These are phyloP conservation scores for Trichoderma atrobrunneum DNA, from an alignment of 2,329 filamentous ascomycete species.

Conservation along the genomic window DNA sequence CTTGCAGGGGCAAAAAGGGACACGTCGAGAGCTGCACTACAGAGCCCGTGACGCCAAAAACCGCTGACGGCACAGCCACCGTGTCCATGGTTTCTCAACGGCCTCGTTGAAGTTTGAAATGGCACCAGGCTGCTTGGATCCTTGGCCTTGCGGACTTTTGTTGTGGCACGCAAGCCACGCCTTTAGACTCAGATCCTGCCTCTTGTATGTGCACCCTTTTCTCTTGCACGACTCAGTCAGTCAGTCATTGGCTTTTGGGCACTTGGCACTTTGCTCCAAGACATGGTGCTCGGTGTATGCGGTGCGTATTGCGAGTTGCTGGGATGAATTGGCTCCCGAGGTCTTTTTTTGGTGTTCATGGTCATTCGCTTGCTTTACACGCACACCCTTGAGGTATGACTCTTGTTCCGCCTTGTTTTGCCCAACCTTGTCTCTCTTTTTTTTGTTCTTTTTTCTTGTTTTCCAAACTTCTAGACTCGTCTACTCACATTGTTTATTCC, in stretches of 20 bases:
- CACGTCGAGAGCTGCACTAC: background rate
- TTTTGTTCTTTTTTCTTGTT: background rate
- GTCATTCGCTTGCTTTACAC: background rate
- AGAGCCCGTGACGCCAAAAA: background rate
- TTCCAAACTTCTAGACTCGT: background rate
- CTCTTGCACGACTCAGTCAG: background rate
- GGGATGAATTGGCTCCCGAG: background rate
- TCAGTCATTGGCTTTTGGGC: background rate
- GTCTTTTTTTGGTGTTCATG: background rate
- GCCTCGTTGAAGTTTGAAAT: background rate
- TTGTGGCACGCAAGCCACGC: constrained; percentile 11
- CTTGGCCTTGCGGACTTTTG: constrained; percentile 10
- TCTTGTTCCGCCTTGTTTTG: background rate
- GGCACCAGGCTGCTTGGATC: background rate
- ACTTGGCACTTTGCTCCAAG: background rate
- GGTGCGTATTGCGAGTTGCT: background rate
- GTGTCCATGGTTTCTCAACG: background rate
- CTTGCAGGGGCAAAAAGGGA: background rate
- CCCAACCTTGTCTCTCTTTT: background rate
- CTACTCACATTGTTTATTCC: background rate
- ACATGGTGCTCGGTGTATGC: background rate
- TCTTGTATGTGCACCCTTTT: background rate
- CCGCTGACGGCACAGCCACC: constrained; percentile 6
- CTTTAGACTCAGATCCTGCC: constrained; percentile 6
- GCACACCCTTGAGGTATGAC: background rate